Base-by-base conservation (phyloP, 164 flowering plant species). In the Chloranthus sessilifolius region DNA sequence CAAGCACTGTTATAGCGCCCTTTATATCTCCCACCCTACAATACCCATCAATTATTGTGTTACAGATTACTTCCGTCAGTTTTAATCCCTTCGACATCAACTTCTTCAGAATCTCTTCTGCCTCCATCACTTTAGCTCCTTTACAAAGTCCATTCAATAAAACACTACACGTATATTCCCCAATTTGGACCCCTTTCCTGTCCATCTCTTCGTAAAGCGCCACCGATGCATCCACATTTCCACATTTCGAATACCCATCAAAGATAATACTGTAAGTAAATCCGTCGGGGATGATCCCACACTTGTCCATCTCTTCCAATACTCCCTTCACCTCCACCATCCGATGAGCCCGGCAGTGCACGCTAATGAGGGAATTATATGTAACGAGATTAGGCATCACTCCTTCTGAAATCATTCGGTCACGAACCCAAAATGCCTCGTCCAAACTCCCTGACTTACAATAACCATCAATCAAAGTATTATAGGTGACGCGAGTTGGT, bases 121-220 rank as follows among this genome's bases (percentile, higher is more conserved):
- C 90, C 48, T 53, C 69, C 8, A 67, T 76, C 44, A 76, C 33
- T 59, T 70, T 77, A 48, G 88, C 88, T 53, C 36, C 74, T 60
- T 77, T 78, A 64, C 89, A 82, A n/a, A 88, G 55, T 19, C 64
- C 79, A 52, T 75, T 83, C 61, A 87, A 51, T 61, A 87, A 64
- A 64, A 67, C 54, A 41, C 77, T 53, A 52, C 63, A 59, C 12
- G 81, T 74, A 52, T 73, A 74, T 9, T 38, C 53, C 63, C 71
- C 64, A 16, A 80, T 36, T 40, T 34, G 56, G 21, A 67, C 55
- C 12, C 91, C 88, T 46, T 66, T 74, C 38, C 25, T 47, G 1
- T 41, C 9, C 1, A 62, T 65, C 21, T 66, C 76, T 24, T 75
- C 81, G 47, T 41, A 78, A 15, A 79, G 59, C n/a, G 47, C 71